Evolutionary conservation across 2,329 filamentous ascomycete genomes (phyloP).

Genomic region (Colletotrichum sp.): DNA sequence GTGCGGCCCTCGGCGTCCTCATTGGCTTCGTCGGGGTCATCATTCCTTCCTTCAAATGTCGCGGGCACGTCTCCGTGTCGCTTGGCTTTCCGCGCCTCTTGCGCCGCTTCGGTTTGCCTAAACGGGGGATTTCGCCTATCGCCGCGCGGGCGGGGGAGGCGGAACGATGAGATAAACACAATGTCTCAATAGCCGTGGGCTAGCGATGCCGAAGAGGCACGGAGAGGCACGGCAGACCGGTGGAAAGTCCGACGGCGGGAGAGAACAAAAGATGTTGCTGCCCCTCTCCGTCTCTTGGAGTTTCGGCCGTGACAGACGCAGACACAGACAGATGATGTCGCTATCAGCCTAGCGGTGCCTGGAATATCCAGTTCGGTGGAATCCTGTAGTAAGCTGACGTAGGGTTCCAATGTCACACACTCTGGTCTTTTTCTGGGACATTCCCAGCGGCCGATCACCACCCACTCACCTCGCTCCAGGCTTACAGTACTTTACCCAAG

Average conservation of each 20-base stretch:
- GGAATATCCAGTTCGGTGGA: background rate
- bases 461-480: background rate
- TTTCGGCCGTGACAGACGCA: background rate
- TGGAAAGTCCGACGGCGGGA: background rate
- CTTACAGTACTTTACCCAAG: background rate
- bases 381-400: background rate
- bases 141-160: background rate
- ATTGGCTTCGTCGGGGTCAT: background rate
- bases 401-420: background rate
- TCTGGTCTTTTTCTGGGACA: background rate
- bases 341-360: background rate
- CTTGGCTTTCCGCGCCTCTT: background rate
- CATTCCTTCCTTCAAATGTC: background rate
- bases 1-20: background rate
- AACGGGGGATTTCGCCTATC: background rate
- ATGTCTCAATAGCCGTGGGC: background rate
- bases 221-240: background rate
- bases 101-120: background rate
- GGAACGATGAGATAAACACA: background rate
- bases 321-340: background rate
- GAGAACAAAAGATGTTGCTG: background rate
- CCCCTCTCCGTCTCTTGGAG: background rate
- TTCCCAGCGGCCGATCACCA: background rate
- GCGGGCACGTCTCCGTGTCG: too few relatives aligned
- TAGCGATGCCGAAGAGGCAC: background rate